Conservation (phyloP, 495 filamentous ascomycete genomes). For the Copromyces sp. region DNA sequence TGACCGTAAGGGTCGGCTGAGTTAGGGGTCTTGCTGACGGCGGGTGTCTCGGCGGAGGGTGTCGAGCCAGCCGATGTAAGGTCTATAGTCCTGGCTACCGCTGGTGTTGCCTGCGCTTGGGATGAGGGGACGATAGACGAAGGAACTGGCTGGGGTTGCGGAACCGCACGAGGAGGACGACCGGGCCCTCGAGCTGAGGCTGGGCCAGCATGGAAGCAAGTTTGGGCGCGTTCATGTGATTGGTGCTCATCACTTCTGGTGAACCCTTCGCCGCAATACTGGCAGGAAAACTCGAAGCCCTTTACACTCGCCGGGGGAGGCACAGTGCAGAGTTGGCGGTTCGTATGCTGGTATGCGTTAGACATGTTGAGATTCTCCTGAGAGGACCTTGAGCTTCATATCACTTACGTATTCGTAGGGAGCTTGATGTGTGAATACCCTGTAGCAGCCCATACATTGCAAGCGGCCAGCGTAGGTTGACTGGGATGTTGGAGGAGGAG, state of each 20-base stretch:
- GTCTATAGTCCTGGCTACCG: neutral
- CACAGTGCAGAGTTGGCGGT: conserved; percentile 28
- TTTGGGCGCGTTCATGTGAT: neutral
- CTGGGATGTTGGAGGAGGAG: conserved; percentile 1
- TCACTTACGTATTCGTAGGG: conserved; percentile 33
- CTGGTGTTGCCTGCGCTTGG: neutral
- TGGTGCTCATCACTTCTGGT: conserved; percentile 21
- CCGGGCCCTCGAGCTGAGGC: conserved; percentile 8
- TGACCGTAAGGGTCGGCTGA: conserved; percentile 31
- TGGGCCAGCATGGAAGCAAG: neutral
- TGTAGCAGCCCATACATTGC: conserved; percentile 32
- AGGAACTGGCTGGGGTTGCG: conserved; percentile 2
- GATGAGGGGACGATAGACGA: neutral
- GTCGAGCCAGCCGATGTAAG: neutral
- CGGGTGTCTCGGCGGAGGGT: conserved; percentile 1
- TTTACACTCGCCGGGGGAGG: conserved; percentile 13
- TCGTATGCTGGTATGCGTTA: conserved; percentile 24
- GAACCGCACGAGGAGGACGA: conserved; percentile 4
- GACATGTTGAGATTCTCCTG: neutral
- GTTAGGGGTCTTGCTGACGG: conserved; percentile 6
- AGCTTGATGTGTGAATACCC: conserved; percentile 22
- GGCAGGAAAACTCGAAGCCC: conserved; percentile 25
- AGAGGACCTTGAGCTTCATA: neutral
- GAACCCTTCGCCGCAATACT: conserved; percentile 32
- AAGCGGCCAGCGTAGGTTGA: conserved; percentile 1